Evolutionary conservation across 2,329 filamentous ascomycete genomes (phyloP).

Genomic region (Fonsecaea monophora): DNA sequence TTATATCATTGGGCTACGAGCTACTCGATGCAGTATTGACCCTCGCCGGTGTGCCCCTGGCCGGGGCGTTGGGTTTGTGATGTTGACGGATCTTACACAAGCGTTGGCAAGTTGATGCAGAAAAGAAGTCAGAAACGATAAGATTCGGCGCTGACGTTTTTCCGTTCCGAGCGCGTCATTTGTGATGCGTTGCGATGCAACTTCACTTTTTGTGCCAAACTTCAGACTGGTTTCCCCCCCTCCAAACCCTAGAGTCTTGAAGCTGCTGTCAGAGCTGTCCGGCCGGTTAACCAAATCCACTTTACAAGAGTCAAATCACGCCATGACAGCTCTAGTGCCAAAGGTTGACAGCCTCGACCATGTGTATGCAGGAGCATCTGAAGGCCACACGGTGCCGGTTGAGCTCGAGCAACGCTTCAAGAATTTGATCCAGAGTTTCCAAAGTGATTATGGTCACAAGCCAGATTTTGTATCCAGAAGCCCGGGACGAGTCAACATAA

Average conservation of each 20-base stretch:
- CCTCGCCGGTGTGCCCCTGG: background rate
- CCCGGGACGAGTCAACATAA: constrained; percentile 95
- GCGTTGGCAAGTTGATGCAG: too few relatives aligned
- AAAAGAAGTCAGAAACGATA: too few relatives aligned
- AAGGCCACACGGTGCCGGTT: constrained; percentile 75
- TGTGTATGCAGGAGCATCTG: constrained; percentile 44
- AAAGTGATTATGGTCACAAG: constrained; percentile 69
- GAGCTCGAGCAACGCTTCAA: constrained; percentile 78
- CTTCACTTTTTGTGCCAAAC: background rate
- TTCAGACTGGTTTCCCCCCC: background rate
- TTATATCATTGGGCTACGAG: background rate
- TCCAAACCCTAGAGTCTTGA: background rate
- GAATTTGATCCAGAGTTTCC: constrained; percentile 73
- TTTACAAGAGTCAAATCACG: background rate
- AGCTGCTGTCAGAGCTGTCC: background rate
- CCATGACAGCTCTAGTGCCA: constrained; percentile 35
- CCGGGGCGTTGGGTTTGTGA: too few relatives aligned
- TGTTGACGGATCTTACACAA: too few relatives aligned
- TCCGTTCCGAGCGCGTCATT: background rate
- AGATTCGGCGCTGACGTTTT: background rate
- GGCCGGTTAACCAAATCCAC: background rate
- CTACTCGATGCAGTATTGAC: background rate
- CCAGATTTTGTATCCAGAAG: constrained; percentile 87
- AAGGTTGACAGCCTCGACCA: constrained; percentile 38
- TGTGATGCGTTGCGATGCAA: background rate